Base-by-base conservation (phyloP, 106 monocot genomes). In the Alisma plantagoaquatica region DNA sequence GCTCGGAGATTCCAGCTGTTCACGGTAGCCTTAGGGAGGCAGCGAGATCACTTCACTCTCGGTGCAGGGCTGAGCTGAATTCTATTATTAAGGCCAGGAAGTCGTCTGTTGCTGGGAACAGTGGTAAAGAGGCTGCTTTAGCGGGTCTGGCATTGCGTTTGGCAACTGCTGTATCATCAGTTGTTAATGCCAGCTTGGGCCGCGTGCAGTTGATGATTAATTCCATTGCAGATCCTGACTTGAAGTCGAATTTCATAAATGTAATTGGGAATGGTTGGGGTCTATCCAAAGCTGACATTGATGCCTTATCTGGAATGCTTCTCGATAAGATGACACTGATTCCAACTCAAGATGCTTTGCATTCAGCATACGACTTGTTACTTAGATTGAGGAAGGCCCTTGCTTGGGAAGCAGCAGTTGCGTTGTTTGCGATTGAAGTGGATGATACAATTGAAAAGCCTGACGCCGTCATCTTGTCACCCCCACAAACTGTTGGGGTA, bases 331-430 rank as follows among this genome's bases (percentile, higher is more conserved):
- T 78, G 15, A 41, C 22, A 2, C 33, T 61, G 22, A 29, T 85
- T 54, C 17, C 43, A 4, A 31, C 28, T 53, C 72, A 72, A 45
- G 64, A 50, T 48, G 29, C 53, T 32, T 49, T 85, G n/a, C 60
- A 71, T 29, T 44, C 49, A 22, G 64, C 75, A 6, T 79, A 72
- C 53, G 49, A 75, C 3, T 23, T 71, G 28, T 53, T 90, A 54
- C 38, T 79, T 53, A 90, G 74, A 19, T 63, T 82, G 19, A 73
- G 75, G 45, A 43, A 62, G 35, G 59, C 87, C 54, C 73, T 98
- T 70, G 73, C 90, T 3, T 98, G 89, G 96, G 96, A 98, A 61
- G 71, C 79, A 47, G 76, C 72, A 28, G 14, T 79, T 21, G 76
- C 84, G 18, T 46, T 90, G 67, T 85, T 72, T 61, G 62, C 65